Conservation (phyloP, 140 eudicot genomes). For the Stevia rebaudiana region DNA sequence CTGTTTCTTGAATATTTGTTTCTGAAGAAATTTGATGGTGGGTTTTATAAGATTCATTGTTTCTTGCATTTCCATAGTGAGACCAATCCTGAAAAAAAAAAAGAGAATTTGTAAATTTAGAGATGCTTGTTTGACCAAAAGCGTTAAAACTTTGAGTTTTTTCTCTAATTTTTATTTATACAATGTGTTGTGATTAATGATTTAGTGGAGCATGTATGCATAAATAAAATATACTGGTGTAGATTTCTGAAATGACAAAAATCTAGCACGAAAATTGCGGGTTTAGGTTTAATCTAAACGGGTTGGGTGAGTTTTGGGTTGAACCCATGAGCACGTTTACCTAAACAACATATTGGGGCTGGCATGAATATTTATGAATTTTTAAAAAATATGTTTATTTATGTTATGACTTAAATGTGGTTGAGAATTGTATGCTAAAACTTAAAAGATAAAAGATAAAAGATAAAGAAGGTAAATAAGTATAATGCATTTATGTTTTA, state of each 20-base stretch:
- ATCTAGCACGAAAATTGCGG: background rate
- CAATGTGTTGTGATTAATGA: background rate
- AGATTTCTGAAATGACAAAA: background rate
- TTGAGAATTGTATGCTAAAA: no score
- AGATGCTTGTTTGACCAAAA: background rate
- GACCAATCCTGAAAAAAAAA: slow-evolving; percentile 35
- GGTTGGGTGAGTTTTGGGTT: background rate
- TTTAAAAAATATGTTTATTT: background rate
- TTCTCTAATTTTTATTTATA: background rate
- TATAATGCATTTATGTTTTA: no score
- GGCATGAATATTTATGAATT: background rate
- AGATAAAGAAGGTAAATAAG: no score
- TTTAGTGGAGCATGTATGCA: background rate
- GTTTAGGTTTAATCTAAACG: background rate
- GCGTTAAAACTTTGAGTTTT: background rate
- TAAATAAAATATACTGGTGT: background rate
- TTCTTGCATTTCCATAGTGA: slow-evolving; percentile 19
- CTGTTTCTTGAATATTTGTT: slow-evolving; percentile 13
- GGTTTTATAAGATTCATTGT: slow-evolving; percentile 19
- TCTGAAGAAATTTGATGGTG: slow-evolving; percentile 13
- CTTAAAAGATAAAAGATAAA: no score
- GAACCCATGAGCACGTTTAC: background rate
- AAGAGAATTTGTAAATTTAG: background rate
- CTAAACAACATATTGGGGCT: background rate
- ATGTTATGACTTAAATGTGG: background rate